Percentiles rank a stretch among this genome's conserved stretches.
Evolutionary conservation across 73 alveolate species (phyloP).

Genomic region (Paramecium primaurelia): DNA sequence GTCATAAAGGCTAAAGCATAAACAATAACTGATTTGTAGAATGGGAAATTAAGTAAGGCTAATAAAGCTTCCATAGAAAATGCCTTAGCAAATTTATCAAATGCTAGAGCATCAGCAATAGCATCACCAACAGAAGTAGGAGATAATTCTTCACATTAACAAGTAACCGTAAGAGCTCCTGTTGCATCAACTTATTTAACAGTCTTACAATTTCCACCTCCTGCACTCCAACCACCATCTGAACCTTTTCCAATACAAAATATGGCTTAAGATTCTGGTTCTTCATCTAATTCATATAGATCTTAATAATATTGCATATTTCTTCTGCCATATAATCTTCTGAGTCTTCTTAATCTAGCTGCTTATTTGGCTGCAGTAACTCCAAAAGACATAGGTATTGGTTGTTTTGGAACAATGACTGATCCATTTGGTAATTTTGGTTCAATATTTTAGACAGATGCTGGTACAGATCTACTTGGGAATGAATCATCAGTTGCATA

Average conservation of each 20-base stretch:
- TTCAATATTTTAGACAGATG: not conserved
- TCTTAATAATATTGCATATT: not conserved
- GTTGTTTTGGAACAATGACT: not conserved
- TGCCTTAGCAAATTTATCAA: conserved; percentile 13
- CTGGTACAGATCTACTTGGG: not conserved
- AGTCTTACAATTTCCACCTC: not conserved
- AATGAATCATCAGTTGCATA: not conserved
- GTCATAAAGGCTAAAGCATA: conserved; percentile 2
- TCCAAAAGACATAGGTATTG: not conserved
- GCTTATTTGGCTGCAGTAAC: not conserved
- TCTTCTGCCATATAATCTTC: not conserved
- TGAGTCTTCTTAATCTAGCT: conserved; percentile 2
- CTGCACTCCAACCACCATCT: not conserved
- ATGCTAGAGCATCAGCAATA: conserved; percentile 21
- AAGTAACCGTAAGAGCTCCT: not conserved
- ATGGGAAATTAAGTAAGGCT: conserved; percentile 1
- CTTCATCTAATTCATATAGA: not conserved
- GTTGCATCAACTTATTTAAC: not conserved
- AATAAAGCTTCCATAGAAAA: not conserved
- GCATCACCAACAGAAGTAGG: conserved; percentile 11
- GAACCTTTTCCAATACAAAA: not conserved
- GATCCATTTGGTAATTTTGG: not conserved
- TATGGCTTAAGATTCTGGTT: not conserved
- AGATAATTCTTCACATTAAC: not conserved
- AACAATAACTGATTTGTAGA: not conserved